Evolutionary conservation across 1,284 basidiomycete genomes (phyloP).

Genomic region (Trametes hirsuta): DNA sequence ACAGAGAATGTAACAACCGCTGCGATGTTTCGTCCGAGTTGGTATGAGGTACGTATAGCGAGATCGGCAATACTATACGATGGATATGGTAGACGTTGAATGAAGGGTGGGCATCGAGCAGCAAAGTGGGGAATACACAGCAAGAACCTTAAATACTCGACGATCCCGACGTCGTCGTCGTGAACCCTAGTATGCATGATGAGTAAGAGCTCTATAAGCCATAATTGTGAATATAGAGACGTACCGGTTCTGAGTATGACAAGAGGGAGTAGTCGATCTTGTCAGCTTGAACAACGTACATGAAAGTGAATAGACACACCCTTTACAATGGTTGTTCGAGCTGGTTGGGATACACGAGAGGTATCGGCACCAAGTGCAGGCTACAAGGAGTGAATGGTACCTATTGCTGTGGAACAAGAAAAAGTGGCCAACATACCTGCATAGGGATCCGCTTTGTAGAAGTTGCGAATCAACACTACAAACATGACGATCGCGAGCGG

Average conservation of each 20-base stretch:
- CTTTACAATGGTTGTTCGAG: slow-evolving; percentile 80
- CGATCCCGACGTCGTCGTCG: slow-evolving; percentile 1
- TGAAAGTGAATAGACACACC: slow-evolving; percentile 39
- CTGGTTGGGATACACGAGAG: slow-evolving; percentile 84
- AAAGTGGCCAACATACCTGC: slow-evolving; percentile 54
- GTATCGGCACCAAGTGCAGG: slow-evolving; percentile 90
- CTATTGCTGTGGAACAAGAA: slow-evolving; percentile 4
- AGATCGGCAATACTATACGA: neutral
- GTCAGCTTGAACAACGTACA: neutral
- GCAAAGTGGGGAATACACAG: too few relatives aligned
- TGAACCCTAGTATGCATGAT: neutral
- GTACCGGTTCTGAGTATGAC: neutral
- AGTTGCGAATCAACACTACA: slow-evolving; percentile 84
- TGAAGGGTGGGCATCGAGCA: neutral
- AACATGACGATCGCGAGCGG: slow-evolving; percentile 81
- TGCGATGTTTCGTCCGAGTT: neutral
- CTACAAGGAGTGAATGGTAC: slow-evolving; percentile 36
- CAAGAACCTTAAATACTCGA: neutral
- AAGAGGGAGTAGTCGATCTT: neutral
- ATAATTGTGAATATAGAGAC: neutral
- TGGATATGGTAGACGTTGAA: neutral
- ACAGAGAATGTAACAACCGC: neutral
- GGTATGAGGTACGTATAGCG: neutral
- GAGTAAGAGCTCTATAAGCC: neutral
- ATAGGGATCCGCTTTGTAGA: slow-evolving; percentile 85